Conservation (phyloP, 495 filamentous ascomycete species). For the Aspergillus diversus region DNA sequence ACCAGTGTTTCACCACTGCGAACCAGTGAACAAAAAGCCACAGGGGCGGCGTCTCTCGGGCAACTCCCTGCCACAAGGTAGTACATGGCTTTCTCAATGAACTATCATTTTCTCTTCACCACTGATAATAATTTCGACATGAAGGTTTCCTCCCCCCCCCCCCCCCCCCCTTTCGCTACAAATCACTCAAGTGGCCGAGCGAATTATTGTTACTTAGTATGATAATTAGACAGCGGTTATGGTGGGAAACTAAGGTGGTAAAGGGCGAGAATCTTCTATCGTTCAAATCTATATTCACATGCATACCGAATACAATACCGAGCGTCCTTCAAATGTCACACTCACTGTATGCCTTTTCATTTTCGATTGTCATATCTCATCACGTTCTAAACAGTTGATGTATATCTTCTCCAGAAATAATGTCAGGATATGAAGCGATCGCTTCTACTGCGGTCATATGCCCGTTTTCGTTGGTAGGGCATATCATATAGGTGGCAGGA, state of each 20-base stretch:
- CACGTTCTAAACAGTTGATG: not conserved
- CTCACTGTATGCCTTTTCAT: constrained; percentile 7
- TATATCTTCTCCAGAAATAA: not conserved
- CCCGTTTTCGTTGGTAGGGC: not conserved
- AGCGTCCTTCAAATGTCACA: not conserved
- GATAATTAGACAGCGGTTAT: not conserved
- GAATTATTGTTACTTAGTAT: too few relatives aligned
- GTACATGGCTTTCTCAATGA: not conserved
- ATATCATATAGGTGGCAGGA: not conserved
- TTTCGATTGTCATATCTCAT: constrained; percentile 14
- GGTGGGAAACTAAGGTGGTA: not conserved
- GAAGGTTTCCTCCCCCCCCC: too few relatives aligned
- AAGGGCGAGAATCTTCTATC: constrained; percentile 1
- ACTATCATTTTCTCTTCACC: not conserved
- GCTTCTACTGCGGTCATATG: constrained; percentile 3
- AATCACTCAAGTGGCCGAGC: too few relatives aligned
- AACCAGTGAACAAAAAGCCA: constrained; percentile 5
- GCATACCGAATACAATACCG: constrained; percentile 1
- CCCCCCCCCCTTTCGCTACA: too few relatives aligned
- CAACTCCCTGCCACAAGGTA: constrained; percentile 28
- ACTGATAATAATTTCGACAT: too few relatives aligned
- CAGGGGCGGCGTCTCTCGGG: constrained; percentile 35
- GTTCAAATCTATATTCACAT: constrained; percentile 10
- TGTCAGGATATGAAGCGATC: not conserved
- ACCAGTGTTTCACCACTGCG: constrained; percentile 48